Evolutionary conservation across 2,329 filamentous ascomycete species (phyloP).

Genomic region (Ascochyta viciae-villosae): DNA sequence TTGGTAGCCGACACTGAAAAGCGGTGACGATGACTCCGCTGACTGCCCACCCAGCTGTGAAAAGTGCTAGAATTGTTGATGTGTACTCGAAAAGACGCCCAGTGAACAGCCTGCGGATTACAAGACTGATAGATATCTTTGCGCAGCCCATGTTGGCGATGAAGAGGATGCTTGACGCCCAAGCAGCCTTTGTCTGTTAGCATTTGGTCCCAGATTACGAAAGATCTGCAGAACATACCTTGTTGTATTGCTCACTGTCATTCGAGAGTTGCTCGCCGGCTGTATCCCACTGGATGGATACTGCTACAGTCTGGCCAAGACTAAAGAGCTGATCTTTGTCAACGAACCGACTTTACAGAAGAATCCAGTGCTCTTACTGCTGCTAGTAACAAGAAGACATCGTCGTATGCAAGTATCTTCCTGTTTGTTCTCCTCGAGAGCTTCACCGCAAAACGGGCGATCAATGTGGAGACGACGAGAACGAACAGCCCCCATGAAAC

Average conservation of each 20-base stretch:
- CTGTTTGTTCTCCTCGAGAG: conserved; percentile 27
- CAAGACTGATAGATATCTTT: conserved; percentile 33
- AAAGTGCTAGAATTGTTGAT: conserved; percentile 24
- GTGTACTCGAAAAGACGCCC: conserved; percentile 25
- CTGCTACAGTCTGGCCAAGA: conserved; percentile 35
- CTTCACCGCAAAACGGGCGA: conserved; percentile 37
- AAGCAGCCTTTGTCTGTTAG: conserved; percentile 32
- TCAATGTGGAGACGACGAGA: conserved; percentile 27
- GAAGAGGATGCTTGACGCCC: conserved; percentile 35
- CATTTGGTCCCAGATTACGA: neutral
- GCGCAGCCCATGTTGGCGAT: conserved; percentile 42
- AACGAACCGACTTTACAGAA: neutral
- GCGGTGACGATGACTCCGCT: conserved; percentile 34
- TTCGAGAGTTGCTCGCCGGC: conserved; percentile 23
- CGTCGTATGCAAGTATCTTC: conserved; percentile 28
- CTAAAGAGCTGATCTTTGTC: conserved; percentile 32
- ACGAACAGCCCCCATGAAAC: conserved; percentile 40
- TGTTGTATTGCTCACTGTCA: conserved; percentile 26
- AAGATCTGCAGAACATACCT: conserved; percentile 18
- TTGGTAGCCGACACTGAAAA: conserved; percentile 34
- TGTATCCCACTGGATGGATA: conserved; percentile 34
- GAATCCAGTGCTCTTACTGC: conserved; percentile 20
- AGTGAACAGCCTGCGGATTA: conserved; percentile 32
- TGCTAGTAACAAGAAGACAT: conserved; percentile 36
- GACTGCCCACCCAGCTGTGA: conserved; percentile 35